Evolutionary conservation across 805 yeast genomes (phyloP).

Genomic region (Cyberlindnera xishuangbannaensis): DNA sequence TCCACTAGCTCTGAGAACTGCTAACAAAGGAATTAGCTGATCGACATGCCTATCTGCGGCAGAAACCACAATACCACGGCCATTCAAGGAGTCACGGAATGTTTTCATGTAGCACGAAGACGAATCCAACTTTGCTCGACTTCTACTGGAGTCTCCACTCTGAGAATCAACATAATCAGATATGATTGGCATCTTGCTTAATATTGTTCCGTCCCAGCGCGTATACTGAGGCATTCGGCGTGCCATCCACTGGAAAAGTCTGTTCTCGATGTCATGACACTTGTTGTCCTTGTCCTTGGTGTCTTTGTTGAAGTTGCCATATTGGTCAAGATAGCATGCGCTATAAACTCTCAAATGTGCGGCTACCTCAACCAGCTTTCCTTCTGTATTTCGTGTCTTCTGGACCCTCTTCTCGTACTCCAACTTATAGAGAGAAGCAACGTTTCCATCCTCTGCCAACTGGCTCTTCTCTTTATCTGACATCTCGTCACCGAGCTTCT

Average conservation of each 20-base stretch:
- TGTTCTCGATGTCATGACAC: slow-evolving; percentile 31
- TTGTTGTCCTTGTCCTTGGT: slow-evolving; percentile 5
- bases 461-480: slow-evolving; percentile 13
- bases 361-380: slow-evolving; percentile 20
- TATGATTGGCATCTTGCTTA: slow-evolving; percentile 16
- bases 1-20: slow-evolving; percentile 31
- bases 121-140: slow-evolving; percentile 13
- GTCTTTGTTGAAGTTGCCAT: slow-evolving; percentile 7
- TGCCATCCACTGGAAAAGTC: slow-evolving; percentile 36
- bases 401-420: slow-evolving; percentile 16
- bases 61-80: slow-evolving; percentile 30
- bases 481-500: slow-evolving; percentile 3
- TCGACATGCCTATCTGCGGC: slow-evolving; percentile 26
- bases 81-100: slow-evolving; percentile 26
- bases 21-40: slow-evolving; percentile 32
- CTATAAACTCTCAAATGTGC: slow-evolving; percentile 25
- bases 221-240: slow-evolving; percentile 31
- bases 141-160: slow-evolving; percentile 11
- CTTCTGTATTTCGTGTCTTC: slow-evolving; percentile 20
- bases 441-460: slow-evolving; percentile 11
- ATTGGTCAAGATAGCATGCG: slow-evolving; percentile 24
- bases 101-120: slow-evolving; percentile 27
- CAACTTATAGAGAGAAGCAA: slow-evolving; percentile 11
- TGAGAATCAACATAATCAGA: slow-evolving; percentile 7
- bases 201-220: slow-evolving; percentile 32